Conservation (phyloP, 495 filamentous ascomycete genomes). For the Amniculicola lignicola region DNA sequence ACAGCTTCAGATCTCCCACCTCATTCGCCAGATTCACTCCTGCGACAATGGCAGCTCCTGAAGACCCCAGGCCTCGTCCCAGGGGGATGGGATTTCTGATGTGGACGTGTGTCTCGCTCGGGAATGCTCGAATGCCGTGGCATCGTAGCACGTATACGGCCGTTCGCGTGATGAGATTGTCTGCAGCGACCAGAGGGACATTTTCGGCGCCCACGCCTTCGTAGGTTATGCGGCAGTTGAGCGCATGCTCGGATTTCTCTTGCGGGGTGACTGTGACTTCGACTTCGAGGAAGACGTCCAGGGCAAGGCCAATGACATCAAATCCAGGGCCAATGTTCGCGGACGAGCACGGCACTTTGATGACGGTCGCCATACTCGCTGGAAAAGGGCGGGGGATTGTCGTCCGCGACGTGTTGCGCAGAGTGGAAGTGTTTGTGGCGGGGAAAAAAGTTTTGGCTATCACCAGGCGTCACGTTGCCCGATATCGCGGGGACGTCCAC, state of each 20-base stretch:
- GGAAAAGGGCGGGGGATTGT: not conserved
- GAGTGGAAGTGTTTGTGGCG: not conserved
- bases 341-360: conserved; percentile 72
- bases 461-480: not conserved
- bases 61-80: conserved; percentile 84
- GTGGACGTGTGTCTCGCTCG: conserved; percentile 80
- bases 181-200: conserved; percentile 72
- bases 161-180: conserved; percentile 86
- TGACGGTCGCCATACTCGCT: conserved; percentile 25
- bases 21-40: conserved; percentile 89
- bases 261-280: conserved; percentile 62
- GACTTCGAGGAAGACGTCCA: conserved; percentile 87
- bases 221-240: conserved; percentile 88
- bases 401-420: not conserved
- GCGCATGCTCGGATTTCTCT: conserved; percentile 53
- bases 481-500: not conserved
- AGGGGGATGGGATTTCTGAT: conserved; percentile 92
- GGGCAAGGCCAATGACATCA: conserved; percentile 91
- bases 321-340: conserved; percentile 97
- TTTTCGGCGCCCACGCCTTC: conserved; percentile 76
- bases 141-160: conserved; percentile 91
- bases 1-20: conserved; percentile 74
- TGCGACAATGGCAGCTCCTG: conserved; percentile 89
- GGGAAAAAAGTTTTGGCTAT: not conserved
- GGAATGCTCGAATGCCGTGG: conserved; percentile 78